phyloP scores from a whole-genome alignment of 306 rosid species.

The Chamaecrista fasciculata region DNA sequence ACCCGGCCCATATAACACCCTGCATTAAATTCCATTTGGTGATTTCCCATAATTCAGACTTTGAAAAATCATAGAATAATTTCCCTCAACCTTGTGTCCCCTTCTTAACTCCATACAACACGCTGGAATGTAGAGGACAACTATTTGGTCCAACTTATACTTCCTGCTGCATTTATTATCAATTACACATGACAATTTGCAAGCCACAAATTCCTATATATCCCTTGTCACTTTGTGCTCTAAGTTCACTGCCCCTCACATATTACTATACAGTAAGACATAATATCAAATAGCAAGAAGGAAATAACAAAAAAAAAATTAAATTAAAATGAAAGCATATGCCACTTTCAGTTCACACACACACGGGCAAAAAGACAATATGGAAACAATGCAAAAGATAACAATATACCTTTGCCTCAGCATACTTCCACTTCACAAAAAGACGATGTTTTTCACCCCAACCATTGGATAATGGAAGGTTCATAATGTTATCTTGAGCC shows the following conservation, averaged over 20 bases:
- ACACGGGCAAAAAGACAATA: conserved; percentile 42
- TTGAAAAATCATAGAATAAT: background rate
- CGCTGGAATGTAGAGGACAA: background rate
- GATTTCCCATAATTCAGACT: conserved; percentile 1
- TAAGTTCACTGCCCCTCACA: background rate
- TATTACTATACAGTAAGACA: background rate
- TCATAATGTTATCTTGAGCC: conserved; percentile 98
- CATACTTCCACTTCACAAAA: conserved; percentile 87
- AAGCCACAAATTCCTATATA: background rate
- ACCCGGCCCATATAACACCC: too few species aligned
- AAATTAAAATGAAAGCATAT: background rate
- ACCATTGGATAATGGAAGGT: conserved; percentile 83
- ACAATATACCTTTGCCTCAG: conserved; percentile 75
- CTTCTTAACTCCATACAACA: conserved; percentile 5
- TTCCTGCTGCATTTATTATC: background rate
- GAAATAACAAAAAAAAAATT: background rate
- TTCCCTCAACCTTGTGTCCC: background rate
- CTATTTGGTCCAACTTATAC: background rate
- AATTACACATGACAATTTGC: background rate
- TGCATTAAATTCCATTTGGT: background rate
- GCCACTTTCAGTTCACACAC: conserved; percentile 87
- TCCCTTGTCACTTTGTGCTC: background rate
- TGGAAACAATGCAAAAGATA: background rate
- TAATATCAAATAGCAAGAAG: conserved; percentile 2
- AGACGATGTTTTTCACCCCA: conserved; percentile 95